Conservation (phyloP, 2,329 filamentous ascomycete species). For the Calonectria crousiana region DNA sequence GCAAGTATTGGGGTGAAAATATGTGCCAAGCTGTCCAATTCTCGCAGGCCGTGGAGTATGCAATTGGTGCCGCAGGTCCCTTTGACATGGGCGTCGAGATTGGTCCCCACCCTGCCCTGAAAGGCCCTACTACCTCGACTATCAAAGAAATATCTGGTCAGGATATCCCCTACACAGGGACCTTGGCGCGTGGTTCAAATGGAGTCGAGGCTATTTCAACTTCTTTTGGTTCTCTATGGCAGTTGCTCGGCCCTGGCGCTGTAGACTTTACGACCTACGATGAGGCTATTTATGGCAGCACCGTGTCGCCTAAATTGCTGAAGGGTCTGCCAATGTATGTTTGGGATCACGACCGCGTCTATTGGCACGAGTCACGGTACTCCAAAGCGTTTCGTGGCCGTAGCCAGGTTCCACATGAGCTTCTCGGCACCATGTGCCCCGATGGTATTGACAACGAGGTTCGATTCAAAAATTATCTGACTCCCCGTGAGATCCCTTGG, state of each 20-base stretch:
- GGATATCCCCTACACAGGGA: constrained; percentile 13
- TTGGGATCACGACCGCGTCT: not conserved
- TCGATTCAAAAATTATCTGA: not conserved
- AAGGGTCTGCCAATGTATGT: not conserved
- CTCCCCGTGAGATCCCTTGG: constrained; percentile 49
- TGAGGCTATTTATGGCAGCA: not conserved
- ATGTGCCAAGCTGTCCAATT: constrained; percentile 41
- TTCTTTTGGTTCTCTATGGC: not conserved
- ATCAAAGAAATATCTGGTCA: constrained; percentile 11
- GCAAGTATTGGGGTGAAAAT: constrained; percentile 42
- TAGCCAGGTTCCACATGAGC: not conserved
- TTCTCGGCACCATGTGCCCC: not conserved
- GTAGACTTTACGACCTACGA: not conserved
- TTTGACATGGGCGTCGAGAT: constrained; percentile 50
- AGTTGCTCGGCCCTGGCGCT: not conserved
- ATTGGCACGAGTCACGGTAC: not conserved
- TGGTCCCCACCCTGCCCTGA: constrained; percentile 61
- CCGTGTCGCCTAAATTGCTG: not conserved
- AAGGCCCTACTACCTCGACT: constrained; percentile 60
- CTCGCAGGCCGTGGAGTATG: constrained; percentile 29
- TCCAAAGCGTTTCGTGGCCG: not conserved
- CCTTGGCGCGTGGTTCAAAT: constrained; percentile 24
- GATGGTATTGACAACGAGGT: not conserved
- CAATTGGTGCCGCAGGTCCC: not conserved
- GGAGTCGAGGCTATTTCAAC: not conserved